These are phyloP conservation scores for Kodamaea leandrae DNA, from an alignment of 805 yeast species.

Conservation along the genomic window DNA sequence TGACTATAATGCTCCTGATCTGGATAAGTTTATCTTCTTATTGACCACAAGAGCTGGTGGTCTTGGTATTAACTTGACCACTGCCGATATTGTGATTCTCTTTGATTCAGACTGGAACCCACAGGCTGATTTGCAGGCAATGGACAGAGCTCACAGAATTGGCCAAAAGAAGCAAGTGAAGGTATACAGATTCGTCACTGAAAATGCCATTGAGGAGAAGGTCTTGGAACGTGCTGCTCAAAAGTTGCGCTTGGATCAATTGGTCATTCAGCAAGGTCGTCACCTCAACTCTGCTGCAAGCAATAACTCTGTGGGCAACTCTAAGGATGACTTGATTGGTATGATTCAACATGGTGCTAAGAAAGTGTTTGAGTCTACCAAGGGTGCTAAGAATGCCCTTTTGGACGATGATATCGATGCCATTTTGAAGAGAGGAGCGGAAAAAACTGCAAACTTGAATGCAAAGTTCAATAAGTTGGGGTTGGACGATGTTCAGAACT, in stretches of 20 bases:
- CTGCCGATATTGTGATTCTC: slow-evolving; percentile 85
- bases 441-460: slow-evolving; percentile 74
- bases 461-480: slow-evolving; percentile 84
- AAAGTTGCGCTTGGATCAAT: slow-evolving; percentile 84
- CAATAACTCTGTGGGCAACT: slow-evolving; percentile 46
- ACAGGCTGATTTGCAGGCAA: slow-evolving; percentile 95
- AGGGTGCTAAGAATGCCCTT: slow-evolving; percentile 25
- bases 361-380: slow-evolving; percentile 64
- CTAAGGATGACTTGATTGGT: slow-evolving; percentile 80
- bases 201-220: slow-evolving; percentile 93
- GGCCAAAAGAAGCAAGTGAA: slow-evolving; percentile 96
- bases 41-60: slow-evolving; percentile 97
- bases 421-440: slow-evolving; percentile 76
- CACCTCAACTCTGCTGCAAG: slow-evolving; percentile 29
- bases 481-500: slow-evolving; percentile 88
- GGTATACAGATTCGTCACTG: slow-evolving; percentile 91
- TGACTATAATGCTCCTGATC: slow-evolving; percentile 79
- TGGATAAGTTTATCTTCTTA: slow-evolving; percentile 79
- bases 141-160: slow-evolving; percentile 97
- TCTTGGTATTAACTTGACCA: slow-evolving; percentile 85
- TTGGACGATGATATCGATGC: slow-evolving; percentile 76
- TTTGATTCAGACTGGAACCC: slow-evolving; percentile 98
- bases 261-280: slow-evolving; percentile 93
- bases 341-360: slow-evolving; percentile 98
- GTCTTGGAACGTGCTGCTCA: slow-evolving; percentile 96